Base-by-base conservation (phyloP, 768 basidiomycete genomes). In the Russula sp. region DNA sequence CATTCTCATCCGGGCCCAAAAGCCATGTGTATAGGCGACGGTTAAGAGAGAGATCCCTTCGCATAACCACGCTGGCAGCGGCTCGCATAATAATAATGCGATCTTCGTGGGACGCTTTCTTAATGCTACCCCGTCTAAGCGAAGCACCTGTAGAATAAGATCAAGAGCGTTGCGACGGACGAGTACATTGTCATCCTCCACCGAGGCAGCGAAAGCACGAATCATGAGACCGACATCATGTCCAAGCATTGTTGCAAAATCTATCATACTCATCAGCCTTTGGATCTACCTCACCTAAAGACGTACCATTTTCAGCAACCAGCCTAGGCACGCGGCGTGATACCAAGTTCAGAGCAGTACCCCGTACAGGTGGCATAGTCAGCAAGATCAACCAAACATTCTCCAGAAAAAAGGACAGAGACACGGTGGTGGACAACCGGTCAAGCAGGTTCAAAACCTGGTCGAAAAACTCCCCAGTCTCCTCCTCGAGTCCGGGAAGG, bases 381-480 rank as follows among this genome's bases (percentile, higher is more conserved):
- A 98, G 79, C 84, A 98, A 90, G 54, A 91, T 83, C 36, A 98
- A 80, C 90, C 95, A 98, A 40, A 98, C 80, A 67, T 94, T 98
- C 74, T 98, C 94, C 72, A 96, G 84, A 79, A 98, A 98, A 78
- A 97, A 96, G 0, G 90, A 83, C 0, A 84, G 85, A 3, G 92
- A 88, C 20, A 98, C 89, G 0, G 92, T 88, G 51, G 85, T 87
- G 2, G 94, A 92, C 1, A 98, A 75, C 38, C 84, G 82, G 73
- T 94, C 91, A 59, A 98, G 79, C 18, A 99, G 75, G 55, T 78
- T 78, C 36, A 98, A 74, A 38, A 96, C 92, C 79, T 90, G 91
- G 58, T 98, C 97, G 70, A 98, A 98, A 76, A 91, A 97, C 75
- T 98, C 97, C 1, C 94, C 92, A 0, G 94, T 95, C 75, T 98